Percentiles rank a stretch among this genome's conserved stretches.
phyloP scores from a whole-genome alignment of 805 yeast species.

The Wickerhamomyces bovis region DNA sequence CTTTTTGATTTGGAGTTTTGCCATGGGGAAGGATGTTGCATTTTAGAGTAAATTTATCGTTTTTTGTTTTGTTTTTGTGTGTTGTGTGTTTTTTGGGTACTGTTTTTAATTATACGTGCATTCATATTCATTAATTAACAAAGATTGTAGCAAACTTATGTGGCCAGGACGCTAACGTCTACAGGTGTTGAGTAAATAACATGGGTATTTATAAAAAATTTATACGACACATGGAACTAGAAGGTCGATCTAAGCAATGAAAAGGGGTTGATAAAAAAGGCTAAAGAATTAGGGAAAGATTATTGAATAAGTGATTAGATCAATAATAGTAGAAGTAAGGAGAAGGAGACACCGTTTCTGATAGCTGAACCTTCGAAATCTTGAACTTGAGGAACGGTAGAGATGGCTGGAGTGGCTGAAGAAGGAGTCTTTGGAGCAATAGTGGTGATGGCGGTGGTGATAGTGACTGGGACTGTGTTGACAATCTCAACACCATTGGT shows the following conservation, averaged over 20 bases:
- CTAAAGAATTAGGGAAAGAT: background rate
- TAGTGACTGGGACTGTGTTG: background rate
- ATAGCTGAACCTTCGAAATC: background rate
- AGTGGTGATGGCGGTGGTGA: background rate
- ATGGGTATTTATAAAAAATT: background rate
- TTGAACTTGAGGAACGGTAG: background rate
- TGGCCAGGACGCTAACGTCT: too few relatives aligned
- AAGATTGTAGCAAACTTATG: background rate
- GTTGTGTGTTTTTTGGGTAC: background rate
- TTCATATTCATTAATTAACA: background rate
- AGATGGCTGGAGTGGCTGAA: background rate
- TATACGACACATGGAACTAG: background rate
- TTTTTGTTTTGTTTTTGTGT: too few relatives aligned
- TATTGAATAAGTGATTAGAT: background rate
- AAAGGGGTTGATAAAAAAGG: background rate
- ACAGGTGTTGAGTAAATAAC: background rate
- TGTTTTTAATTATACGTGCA: background rate
- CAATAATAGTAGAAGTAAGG: background rate
- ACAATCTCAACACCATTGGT: background rate
- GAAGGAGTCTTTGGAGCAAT: background rate
- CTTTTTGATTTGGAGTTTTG: conserved; percentile 45
- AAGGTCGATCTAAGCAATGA: conserved; percentile 20
- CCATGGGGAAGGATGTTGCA: conserved; percentile 33
- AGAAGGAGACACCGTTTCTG: background rate
- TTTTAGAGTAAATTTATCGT: background rate